Evolutionary conservation across 148 eudicot species (phyloP), one percentile per base, ranked within the genome.

Genomic region (Polygonum maritimum): DNA sequence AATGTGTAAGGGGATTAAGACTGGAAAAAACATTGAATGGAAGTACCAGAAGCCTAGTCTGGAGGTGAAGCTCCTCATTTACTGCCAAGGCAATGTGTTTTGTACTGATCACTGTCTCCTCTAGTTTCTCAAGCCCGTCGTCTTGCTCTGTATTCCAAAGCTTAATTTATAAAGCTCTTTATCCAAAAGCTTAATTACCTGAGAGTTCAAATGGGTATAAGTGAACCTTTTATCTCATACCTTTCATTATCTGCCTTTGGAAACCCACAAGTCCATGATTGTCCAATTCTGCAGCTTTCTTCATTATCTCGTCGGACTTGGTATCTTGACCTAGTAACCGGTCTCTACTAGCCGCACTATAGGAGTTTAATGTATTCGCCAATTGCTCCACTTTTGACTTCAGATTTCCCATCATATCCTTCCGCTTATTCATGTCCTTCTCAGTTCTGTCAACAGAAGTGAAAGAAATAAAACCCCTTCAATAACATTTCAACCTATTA

Each of bases 191-290:
- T n/a, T n/a, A 19, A 18, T 51, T 15, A 51, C 55, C 15, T 51
- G 5, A 51, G n/a, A 51, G 3, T 18, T 51, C 55, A 51, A 51
- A 18, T 44, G 63, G 63, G 21, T 7, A 26, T 26, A 22, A 1
- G 31, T 55, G 26, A 55, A 55, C 33, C 26, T n/a, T 21, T 31
- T 10, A 2, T 63, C 39, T 63, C 39, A 74, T 81, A 79, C 87
- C 87, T 80, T 76, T 82, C 85, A 85, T 85, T 41, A 85, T 77
- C 75, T 85, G 87, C 55, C 87, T 77, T 67, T 85, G 87, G 71
- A 85, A 80, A 31, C 83, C 85, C 22, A 85, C 83, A 76, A 85
- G 60, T 10, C 87, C 83, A 4, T 76, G 79, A 69, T 80, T 85
- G 80, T 85, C 87, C 85, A 85, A 76, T 71, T 80, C 80, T 19